Conservation (phyloP, 495 filamentous ascomycete genomes). For the Astrothelium subdiscretum region DNA sequence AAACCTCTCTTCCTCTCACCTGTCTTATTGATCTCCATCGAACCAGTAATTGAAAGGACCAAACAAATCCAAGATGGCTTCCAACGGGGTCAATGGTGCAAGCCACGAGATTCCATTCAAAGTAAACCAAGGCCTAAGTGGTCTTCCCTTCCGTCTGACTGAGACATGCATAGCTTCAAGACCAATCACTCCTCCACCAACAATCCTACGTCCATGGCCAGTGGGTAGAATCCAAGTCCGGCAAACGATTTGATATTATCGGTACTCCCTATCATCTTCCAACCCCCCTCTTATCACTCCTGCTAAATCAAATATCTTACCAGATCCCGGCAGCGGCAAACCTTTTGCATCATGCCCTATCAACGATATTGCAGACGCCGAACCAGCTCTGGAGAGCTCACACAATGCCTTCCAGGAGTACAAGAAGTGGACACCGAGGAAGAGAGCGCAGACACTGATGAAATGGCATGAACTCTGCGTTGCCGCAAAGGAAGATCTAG, state of each 20-base stretch:
- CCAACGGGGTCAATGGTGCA: not conserved
- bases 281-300: not conserved
- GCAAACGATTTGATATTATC: slow-evolving; percentile 54
- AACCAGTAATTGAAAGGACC: not conserved
- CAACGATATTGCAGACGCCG: slow-evolving; percentile 49
- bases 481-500: slow-evolving; percentile 32
- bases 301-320: not conserved
- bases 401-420: slow-evolving; percentile 51
- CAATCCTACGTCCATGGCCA: slow-evolving; percentile 49
- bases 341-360: slow-evolving; percentile 54
- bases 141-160: not conserved
- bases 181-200: slow-evolving; percentile 44
- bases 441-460: slow-evolving; percentile 50
- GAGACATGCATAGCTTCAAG: slow-evolving; percentile 35
- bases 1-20: not conserved
- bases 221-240: slow-evolving; percentile 52
- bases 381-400: slow-evolving; percentile 45
- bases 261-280: slow-evolving; percentile 29
- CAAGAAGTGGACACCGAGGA: slow-evolving; percentile 46
- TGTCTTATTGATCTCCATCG: not conserved
- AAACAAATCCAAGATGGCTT: not conserved
- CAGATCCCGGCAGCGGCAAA: slow-evolving; percentile 53
- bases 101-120: not conserved
- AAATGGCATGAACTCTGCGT: slow-evolving; percentile 35
- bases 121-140: not conserved